Evolutionary conservation across 169 alveolate genomes (phyloP).

Genomic region (Cryptosporidium tyzzeri): DNA sequence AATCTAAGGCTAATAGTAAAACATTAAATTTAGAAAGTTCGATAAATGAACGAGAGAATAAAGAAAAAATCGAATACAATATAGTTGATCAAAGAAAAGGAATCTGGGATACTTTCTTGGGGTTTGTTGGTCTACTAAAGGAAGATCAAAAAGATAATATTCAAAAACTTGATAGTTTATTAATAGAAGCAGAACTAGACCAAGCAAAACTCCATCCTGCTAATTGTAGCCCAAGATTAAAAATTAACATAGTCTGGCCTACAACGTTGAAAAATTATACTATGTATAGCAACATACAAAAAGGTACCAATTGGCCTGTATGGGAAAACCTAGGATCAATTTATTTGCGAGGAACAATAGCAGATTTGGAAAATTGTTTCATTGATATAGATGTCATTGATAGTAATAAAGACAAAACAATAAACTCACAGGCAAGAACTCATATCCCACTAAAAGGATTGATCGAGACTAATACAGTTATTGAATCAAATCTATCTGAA

Average conservation of each 20-base stretch:
- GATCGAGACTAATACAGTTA: constrained; percentile 42
- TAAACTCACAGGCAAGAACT: constrained; percentile 58
- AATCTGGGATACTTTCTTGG: constrained; percentile 35
- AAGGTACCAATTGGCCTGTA: constrained; percentile 76
- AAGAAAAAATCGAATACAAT: not conserved
- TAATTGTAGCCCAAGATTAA: constrained; percentile 52
- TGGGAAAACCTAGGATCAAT: constrained; percentile 88
- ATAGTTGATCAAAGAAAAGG: constrained; percentile 10
- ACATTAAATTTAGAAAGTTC: not conserved
- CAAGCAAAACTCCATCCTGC: constrained; percentile 71
- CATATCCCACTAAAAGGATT: constrained; percentile 71
- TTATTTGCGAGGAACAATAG: constrained; percentile 84
- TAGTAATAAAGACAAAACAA: constrained; percentile 41
- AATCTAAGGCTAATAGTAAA: not conserved
- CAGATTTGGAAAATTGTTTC: constrained; percentile 84
- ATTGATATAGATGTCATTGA: constrained; percentile 83
- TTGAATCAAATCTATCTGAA: constrained; percentile 55
- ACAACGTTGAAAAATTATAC: constrained; percentile 26
- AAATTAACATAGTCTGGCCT: constrained; percentile 50
- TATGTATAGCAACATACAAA: constrained; percentile 36
- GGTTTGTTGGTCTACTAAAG: constrained; percentile 19
- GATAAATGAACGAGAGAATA: not conserved
- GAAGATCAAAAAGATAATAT: not conserved
- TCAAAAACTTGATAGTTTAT: constrained; percentile 47
- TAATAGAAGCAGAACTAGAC: constrained; percentile 38